Percentiles rank a stretch among this genome's conserved stretches.
Evolutionary conservation across 345 rosid species (phyloP).

Genomic region (Mallotus nudiflorus): DNA sequence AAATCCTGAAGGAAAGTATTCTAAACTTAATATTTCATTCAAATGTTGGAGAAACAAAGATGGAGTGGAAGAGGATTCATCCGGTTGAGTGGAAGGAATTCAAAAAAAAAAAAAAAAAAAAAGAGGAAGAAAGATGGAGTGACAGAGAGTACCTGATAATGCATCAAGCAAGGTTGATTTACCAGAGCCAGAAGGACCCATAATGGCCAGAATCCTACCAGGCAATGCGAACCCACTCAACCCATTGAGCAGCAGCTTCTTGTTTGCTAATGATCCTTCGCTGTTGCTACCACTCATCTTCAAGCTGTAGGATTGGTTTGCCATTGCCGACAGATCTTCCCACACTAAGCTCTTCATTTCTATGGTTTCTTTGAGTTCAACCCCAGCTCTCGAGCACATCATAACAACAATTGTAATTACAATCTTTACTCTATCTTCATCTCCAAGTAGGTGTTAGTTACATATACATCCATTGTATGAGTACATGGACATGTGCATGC

Average conservation of each 20-base stretch:
- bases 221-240: conserved; percentile 19
- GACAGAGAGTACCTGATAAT: conserved; percentile 11
- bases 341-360: neutral
- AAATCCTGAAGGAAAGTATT: too few species aligned
- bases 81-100: too few species aligned
- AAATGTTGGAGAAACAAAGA: too few species aligned
- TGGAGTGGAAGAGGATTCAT: too few species aligned
- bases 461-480: too few species aligned
- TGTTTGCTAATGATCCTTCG: neutral
- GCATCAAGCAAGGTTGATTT: conserved; percentile 32
- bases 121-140: neutral
- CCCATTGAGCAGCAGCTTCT: conserved; percentile 11
- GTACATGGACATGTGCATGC: too few species aligned
- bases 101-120: neutral
- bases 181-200: conserved; percentile 36
- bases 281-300: too few species aligned
- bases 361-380: neutral
- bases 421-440: too few species aligned
- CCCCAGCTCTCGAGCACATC: neutral
- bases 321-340: conserved; percentile 15
- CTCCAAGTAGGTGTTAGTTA: too few species aligned
- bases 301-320: neutral
- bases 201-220: conserved; percentile 20
- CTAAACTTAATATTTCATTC: too few species aligned
- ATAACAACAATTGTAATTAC: too few species aligned